Evolutionary conservation across 257 asterid genomes (phyloP).

Genomic region (Lycium barbarum): DNA sequence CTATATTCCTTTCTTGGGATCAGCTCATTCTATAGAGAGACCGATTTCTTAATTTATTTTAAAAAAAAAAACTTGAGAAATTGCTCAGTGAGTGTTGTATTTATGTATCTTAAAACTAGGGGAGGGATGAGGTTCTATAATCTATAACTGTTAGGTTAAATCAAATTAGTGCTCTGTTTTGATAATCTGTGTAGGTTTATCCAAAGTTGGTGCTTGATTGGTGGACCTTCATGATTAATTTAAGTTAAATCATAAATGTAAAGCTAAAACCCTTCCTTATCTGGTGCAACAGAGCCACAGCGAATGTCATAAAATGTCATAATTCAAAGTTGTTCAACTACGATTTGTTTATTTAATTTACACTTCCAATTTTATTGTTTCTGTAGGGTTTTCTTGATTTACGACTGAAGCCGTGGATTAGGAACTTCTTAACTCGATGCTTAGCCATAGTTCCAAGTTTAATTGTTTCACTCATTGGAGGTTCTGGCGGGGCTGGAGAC

Average conservation of each 20-base stretch:
- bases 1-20: not conserved
- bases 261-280: not conserved
- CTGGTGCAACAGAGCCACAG: not conserved
- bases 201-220: slow-evolving; percentile 10
- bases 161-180: not conserved
- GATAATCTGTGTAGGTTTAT: slow-evolving; percentile 5
- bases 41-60: not conserved
- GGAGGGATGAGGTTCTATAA: not conserved
- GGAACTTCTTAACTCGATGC: slow-evolving; percentile 85
- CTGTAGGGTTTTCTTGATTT: slow-evolving; percentile 89
- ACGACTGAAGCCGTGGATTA: slow-evolving; percentile 87
- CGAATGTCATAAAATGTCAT: not conserved
- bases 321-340: not conserved
- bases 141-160: not conserved
- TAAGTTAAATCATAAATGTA: not conserved
- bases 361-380: slow-evolving; percentile 18
- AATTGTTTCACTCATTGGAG: slow-evolving; percentile 81
- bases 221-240: slow-evolving; percentile 1
- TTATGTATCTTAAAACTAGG: not conserved
- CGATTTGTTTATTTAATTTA: not conserved
- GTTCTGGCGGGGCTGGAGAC: slow-evolving; percentile 88
- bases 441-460: slow-evolving; percentile 93
- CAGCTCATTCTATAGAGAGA: not conserved
- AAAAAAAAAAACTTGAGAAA: not conserved
- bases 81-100: not conserved